These are phyloP conservation scores for Diaporthe australafricana DNA, from an alignment of 2,329 filamentous ascomycete genomes.

Conservation along the genomic window DNA sequence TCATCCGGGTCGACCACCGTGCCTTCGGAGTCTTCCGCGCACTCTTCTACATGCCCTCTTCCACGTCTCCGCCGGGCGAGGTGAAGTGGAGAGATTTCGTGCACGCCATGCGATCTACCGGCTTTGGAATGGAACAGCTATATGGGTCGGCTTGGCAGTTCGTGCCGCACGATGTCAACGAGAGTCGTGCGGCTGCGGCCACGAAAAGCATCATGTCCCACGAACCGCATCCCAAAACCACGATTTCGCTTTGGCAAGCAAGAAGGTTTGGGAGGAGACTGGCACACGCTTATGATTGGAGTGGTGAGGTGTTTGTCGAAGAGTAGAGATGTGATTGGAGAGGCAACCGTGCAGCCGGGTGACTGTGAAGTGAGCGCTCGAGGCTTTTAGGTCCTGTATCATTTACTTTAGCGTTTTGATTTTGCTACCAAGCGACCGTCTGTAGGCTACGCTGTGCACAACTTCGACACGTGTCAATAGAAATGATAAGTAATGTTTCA, in stretches of 20 bases:
- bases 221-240: constrained; percentile 1
- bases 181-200: not conserved
- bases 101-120: not conserved
- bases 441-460: too few relatives aligned
- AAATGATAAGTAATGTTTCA: too few relatives aligned
- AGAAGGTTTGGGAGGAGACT: constrained; percentile 10
- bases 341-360: too few relatives aligned
- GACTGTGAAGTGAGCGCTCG: too few relatives aligned
- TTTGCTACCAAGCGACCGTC: too few relatives aligned
- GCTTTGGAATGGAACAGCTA: constrained; percentile 25
- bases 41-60: not conserved
- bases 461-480: too few relatives aligned
- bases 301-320: not conserved
- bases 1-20: constrained; percentile 1
- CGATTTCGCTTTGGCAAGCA: not conserved
- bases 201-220: constrained; percentile 5
- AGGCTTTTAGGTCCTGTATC: too few relatives aligned
- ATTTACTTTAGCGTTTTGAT: too few relatives aligned
- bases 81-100: not conserved
- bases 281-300: constrained; percentile 3
- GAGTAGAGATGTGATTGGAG: not conserved
- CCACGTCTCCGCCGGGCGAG: not conserved
- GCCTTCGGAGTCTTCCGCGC: not conserved
- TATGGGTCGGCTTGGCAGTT: constrained; percentile 20
- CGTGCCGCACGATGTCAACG: not conserved